phyloP scores from a whole-genome alignment of 192 early-diverging fungal species.

The Coemansia sp. region DNA sequence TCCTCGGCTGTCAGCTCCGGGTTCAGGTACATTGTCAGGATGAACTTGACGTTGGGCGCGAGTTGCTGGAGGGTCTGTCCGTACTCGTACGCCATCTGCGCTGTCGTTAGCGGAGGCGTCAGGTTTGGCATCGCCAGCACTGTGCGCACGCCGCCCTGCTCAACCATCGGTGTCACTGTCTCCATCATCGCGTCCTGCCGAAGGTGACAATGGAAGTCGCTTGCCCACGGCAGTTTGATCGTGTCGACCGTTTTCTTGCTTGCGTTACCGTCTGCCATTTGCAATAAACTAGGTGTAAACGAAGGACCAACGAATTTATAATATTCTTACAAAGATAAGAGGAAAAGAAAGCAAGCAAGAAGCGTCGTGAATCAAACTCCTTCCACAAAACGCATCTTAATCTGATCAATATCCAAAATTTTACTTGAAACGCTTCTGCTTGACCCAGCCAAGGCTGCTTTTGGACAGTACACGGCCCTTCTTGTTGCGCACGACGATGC shows the following conservation, averaged over 20 bases:
- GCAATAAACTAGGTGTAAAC: too few species aligned
- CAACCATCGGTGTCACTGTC: slow-evolving; percentile 80
- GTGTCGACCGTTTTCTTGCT: slow-evolving; percentile 16
- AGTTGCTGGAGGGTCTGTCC: slow-evolving; percentile 74
- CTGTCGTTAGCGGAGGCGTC: slow-evolving; percentile 84
- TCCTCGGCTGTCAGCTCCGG: slow-evolving; percentile 89
- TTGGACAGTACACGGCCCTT: slow-evolving; percentile 34
- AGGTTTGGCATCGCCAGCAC: slow-evolving; percentile 98
- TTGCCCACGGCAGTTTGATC: slow-evolving; percentile 68
- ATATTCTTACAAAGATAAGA: too few species aligned
- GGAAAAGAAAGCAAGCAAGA: too few species aligned
- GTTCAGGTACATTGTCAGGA: slow-evolving; percentile 90
- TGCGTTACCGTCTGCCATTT: background rate
- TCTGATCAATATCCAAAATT: background rate
- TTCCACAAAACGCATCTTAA: too few species aligned
- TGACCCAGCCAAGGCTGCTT: slow-evolving; percentile 26
- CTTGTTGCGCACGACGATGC: slow-evolving; percentile 23
- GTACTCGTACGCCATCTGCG: slow-evolving; percentile 86
- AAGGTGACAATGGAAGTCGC: slow-evolving; percentile 93
- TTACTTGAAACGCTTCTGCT: slow-evolving; percentile 30
- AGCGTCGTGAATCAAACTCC: too few species aligned
- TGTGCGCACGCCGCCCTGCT: slow-evolving; percentile 76
- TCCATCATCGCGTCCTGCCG: slow-evolving; percentile 91
- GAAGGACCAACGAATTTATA: too few species aligned
- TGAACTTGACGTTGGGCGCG: slow-evolving; percentile 83